A percentile compares a stretch with the other conserved stretches of the same genome.
Evolutionary conservation across 2,329 filamentous ascomycete species (phyloP).

Genomic region (Neurospora crassa): DNA sequence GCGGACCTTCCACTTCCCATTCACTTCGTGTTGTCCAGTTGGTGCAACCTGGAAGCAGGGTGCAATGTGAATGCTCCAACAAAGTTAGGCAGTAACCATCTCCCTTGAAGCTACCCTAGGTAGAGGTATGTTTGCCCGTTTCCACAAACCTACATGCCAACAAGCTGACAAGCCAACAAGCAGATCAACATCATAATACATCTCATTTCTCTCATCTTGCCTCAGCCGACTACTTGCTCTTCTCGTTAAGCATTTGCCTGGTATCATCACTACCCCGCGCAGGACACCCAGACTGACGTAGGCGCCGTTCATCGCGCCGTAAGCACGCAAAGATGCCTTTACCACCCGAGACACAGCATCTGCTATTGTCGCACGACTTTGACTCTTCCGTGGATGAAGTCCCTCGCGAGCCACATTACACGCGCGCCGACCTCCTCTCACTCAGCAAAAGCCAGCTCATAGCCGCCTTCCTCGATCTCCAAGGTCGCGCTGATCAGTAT

Average conservation of each 20-base stretch:
- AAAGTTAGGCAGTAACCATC: neutral
- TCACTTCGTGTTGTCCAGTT: neutral
- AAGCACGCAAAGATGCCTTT: neutral
- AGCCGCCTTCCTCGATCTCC: neutral
- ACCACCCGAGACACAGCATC: neutral
- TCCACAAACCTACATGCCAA: neutral
- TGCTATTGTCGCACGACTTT: neutral
- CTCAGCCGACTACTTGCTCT: neutral
- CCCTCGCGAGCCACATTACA: neutral
- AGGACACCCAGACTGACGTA: neutral
- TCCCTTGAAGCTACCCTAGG: neutral
- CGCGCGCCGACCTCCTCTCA: neutral
- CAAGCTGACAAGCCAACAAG: neutral
- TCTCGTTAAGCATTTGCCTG: neutral
- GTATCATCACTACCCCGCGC: neutral
- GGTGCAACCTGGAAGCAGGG: neutral
- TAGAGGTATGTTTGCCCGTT: neutral
- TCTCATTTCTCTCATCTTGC: neutral
- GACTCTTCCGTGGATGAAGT: neutral
- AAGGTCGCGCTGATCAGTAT: neutral
- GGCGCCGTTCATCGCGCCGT: neutral
- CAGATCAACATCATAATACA: neutral
- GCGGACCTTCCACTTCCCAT: neutral
- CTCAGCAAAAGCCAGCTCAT: neutral
- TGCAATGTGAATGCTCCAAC: neutral